Evolutionary conservation across 495 filamentous ascomycete genomes (phyloP), one percentile per base, ranked within the genome.

Genomic region (Aspergillus indologenus): DNA sequence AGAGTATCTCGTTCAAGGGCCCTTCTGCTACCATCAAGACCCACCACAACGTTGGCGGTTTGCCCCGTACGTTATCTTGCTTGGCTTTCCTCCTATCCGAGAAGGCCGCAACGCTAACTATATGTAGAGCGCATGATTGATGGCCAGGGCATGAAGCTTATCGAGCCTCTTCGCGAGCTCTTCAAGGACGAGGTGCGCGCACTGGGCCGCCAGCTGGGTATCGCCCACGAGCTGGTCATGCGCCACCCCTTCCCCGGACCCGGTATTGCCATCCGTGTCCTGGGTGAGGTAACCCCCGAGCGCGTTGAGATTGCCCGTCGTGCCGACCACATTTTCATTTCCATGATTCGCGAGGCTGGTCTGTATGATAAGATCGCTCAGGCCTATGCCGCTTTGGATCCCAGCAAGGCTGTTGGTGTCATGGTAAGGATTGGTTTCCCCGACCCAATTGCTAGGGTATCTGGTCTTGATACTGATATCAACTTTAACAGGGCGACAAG

Each of bases 161-260:
- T 88, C 59, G 90, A 95, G 78, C 91, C 91, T 8, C 82, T 96
- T 3, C 80, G 90, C 12, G 83, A 87, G 60, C 78, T 95, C 22
- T 90, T 89, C 80, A 92, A 90, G 72, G 90, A 95, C 69, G 91
- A 96, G 74, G 76, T 80, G 17, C 80, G 92, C 31, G 79, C 79
- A n/a, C 75, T 96, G 5, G 92, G 92, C 20, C 83, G 83, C 5
- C 78, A 91, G 59, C 81, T 97, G 17, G 86, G 86, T 4, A 89
- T 96, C 58, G 81, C 85, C 51, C 80, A 89, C 59, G 84, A 90
- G 8, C 85, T 96, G 11, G 87, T 96, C 52, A 88, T 83, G 83
- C 79, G 92, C 17, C 92, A 97, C 65, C 90, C 90, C 34, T 91
- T 95, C 79, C 89, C 88, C 3, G 72, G 88, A 14, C 91, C 94